These are phyloP conservation scores for Moricandia arvensis DNA, from an alignment of 345 rosid genomes.

Conservation along the genomic window DNA sequence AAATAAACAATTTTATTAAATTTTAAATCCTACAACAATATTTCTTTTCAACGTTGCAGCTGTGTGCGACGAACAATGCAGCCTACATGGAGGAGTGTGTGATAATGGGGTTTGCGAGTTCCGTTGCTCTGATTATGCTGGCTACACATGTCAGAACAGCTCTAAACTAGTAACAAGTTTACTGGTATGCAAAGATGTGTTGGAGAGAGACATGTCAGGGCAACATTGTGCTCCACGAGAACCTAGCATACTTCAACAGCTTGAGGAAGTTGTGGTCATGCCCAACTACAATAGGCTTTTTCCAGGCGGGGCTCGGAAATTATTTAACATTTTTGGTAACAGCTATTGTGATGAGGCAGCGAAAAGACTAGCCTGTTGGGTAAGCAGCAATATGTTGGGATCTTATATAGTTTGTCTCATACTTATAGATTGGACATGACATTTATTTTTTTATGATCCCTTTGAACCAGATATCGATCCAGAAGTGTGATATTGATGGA, in stretches of 20 bases:
- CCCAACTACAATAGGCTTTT: constrained; percentile 91
- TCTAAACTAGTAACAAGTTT: constrained; percentile 77
- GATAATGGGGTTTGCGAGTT: constrained; percentile 98
- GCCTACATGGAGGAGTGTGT: constrained; percentile 99
- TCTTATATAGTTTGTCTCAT: background rate
- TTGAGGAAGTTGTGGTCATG: constrained; percentile 95
- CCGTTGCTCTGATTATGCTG: constrained; percentile 99
- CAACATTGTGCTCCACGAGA: constrained; percentile 98
- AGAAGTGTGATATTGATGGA: constrained; percentile 87
- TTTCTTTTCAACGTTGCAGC: constrained; percentile 47
- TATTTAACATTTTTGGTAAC: constrained; percentile 73
- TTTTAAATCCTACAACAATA: background rate
- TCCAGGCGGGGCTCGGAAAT: constrained; percentile 83
- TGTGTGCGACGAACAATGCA: constrained; percentile 96
- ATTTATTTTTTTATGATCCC: constrained; percentile 4
- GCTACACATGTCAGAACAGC: constrained; percentile 97
- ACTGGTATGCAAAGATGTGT: constrained; percentile 78
- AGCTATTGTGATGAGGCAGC: constrained; percentile 89
- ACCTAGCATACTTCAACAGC: constrained; percentile 84
- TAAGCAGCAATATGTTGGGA: constrained; percentile 28
- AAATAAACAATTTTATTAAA: background rate
- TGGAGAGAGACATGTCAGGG: constrained; percentile 70
- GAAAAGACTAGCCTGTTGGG: constrained; percentile 96
- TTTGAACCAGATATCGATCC: constrained; percentile 82
- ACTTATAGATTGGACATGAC: background rate